Conservation (phyloP, 2,329 filamentous ascomycete genomes). For the Phoma sp. region DNA sequence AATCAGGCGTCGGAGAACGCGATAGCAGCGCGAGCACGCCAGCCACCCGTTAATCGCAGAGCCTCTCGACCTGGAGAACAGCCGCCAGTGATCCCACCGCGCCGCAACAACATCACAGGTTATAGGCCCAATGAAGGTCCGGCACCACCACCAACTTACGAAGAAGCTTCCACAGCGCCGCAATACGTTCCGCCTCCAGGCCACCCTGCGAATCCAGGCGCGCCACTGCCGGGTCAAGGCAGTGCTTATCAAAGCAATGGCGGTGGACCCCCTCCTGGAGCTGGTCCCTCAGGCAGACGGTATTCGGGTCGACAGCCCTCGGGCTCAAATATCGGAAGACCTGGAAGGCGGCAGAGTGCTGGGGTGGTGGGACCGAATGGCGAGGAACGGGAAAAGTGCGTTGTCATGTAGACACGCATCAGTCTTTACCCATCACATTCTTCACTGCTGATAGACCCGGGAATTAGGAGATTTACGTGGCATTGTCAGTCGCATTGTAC, state of each 20-base stretch:
- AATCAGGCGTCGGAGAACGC: conserved; percentile 73
- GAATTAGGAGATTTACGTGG: not conserved
- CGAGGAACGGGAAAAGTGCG: conserved; percentile 43
- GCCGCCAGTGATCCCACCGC: conserved; percentile 57
- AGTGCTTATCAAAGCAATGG: conserved; percentile 36
- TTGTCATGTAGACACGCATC: conserved; percentile 40
- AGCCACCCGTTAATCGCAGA: conserved; percentile 34
- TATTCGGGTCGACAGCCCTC: conserved; percentile 23
- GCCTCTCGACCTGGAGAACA: conserved; percentile 41
- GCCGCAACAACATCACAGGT: conserved; percentile 45
- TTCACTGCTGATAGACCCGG: not conserved
- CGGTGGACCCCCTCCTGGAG: conserved; percentile 19
- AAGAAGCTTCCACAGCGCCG: conserved; percentile 66
- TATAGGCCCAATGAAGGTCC: conserved; percentile 55
- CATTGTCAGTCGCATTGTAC: conserved; percentile 2
- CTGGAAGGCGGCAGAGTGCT: conserved; percentile 36
- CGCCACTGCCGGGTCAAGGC: conserved; percentile 35
- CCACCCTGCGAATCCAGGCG: conserved; percentile 53
- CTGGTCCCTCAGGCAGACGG: conserved; percentile 21
- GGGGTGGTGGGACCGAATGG: conserved; percentile 27
- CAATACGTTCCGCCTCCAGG: conserved; percentile 61
- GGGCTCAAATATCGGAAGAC: conserved; percentile 19
- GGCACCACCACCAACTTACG: conserved; percentile 69
- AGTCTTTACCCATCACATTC: not conserved
- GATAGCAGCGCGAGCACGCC: conserved; percentile 59